phyloP scores from a whole-genome alignment of 2,329 filamentous ascomycete genomes.

The Scytalidium sp. region DNA sequence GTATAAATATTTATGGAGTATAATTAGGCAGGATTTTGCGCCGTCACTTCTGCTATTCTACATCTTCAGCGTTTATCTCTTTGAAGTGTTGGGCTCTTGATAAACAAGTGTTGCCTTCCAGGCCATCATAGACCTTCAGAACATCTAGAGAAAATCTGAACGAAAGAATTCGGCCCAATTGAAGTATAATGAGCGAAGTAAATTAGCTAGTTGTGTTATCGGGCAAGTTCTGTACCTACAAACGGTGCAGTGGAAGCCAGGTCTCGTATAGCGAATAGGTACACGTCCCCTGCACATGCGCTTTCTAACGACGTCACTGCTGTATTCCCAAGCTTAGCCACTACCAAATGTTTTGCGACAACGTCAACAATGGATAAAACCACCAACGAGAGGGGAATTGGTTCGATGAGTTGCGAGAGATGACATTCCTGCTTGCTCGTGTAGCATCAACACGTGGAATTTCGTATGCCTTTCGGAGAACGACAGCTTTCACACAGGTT shows the following conservation, averaged over 20 bases:
- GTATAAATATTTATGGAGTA: background rate
- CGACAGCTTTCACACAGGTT: no score
- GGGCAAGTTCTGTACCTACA: no score
- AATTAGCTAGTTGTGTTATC: no score
- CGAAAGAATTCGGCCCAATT: no score
- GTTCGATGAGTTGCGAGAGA: slow-evolving; percentile 12
- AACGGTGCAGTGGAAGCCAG: no score
- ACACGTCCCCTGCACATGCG: background rate
- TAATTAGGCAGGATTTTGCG: background rate
- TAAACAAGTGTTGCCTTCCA: background rate
- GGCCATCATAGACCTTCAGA: no score
- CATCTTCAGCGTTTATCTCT: background rate
- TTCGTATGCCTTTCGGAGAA: no score
- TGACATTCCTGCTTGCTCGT: slow-evolving; percentile 24
- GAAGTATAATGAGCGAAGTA: no score
- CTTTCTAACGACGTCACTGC: background rate
- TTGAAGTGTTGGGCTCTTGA: background rate
- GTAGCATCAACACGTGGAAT: slow-evolving; percentile 19
- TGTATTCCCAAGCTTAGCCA: background rate
- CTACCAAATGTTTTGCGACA: background rate
- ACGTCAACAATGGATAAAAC: background rate
- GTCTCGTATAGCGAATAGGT: background rate
- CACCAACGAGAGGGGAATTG: background rate
- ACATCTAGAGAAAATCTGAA: no score
- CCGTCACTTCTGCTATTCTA: background rate